Base-by-base conservation (phyloP, 805 yeast genomes). In the Saccharomycopsis schoenii region DNA sequence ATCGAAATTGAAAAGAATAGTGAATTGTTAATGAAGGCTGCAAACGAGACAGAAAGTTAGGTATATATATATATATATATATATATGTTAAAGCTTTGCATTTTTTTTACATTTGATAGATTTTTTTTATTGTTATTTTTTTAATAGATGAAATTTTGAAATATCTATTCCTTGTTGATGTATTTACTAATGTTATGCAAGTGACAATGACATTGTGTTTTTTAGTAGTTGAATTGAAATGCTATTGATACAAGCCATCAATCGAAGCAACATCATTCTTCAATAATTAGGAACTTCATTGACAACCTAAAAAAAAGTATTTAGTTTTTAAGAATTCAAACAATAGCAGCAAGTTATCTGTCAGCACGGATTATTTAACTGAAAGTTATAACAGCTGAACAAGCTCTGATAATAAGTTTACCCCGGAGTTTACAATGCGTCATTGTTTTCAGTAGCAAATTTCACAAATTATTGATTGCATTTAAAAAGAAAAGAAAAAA, bases 371-470 rank as follows among this genome's bases (percentile, higher is more conserved):
- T 29, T 3, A 29, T 29, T 29, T 29, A 3, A 29, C 6, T 4
- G 34, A 29, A 29, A 6, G 34, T 3, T 29, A 29, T 29, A 29
- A 29, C 6, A 29, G 6, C 34, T 29, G 6, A 5, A 37, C 12
- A 37, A 37, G 3, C 15, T 5, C 4, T 9, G n/a, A 24, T 47
- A 12, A 10, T 10, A 47, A 47, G 4, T 2, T 47, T 47, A 47
- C 52, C 52, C 52, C 52, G 52, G 52, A 47, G 52, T 47, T 47
- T 47, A 34, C 19, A 47, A 47, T 47, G 34, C 52, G 52, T 47
- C 52, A 47, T 47, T 2, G 39, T 8, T 47, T 21, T 24, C 14
- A 47, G 21, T 21, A 47, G 52, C 52, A 47, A 47, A 24, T 47
- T 47, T 47, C 52, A 42, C 50, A 42, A 15, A 40, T 29, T 29